Percentiles rank a stretch among this genome's conserved stretches.
Conservation (phyloP, 2,329 filamentous ascomycete genomes). For the Tolypocladium inflatum region DNA sequence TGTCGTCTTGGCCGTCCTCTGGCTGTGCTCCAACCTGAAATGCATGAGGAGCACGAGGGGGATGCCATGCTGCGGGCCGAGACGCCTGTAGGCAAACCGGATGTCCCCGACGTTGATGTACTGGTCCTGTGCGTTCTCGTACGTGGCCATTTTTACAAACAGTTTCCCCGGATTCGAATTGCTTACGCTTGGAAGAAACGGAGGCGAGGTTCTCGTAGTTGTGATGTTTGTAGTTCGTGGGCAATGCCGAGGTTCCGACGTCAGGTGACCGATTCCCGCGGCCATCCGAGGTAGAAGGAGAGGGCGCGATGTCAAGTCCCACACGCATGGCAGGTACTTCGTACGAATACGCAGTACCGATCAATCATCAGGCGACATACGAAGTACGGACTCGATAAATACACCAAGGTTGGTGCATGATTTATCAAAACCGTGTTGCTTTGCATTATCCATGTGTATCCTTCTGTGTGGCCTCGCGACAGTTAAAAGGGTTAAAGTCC, state of each 20-base stretch:
- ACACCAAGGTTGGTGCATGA: background rate
- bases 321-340: too few species aligned
- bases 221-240: background rate
- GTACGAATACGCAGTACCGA: background rate
- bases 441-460: too few species aligned
- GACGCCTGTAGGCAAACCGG: constrained; percentile 20
- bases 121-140: constrained; percentile 16
- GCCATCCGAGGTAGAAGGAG: background rate
- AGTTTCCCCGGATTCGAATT: too few species aligned
- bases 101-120: constrained; percentile 19
- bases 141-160: constrained; percentile 16
- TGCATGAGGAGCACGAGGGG: constrained; percentile 21
- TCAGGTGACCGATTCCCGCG: background rate
- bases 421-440: background rate
- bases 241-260: background rate
- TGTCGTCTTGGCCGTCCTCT: background rate
- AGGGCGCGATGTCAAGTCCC: background rate
- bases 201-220: background rate
- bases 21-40: constrained; percentile 16
- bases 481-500: background rate
- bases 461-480: too few species aligned
- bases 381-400: too few species aligned
- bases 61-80: constrained; percentile 17
- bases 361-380: background rate
- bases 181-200: background rate